These are phyloP conservation scores for Leptodermis oblonga DNA, from an alignment of 257 asterid species.

Conservation along the genomic window DNA sequence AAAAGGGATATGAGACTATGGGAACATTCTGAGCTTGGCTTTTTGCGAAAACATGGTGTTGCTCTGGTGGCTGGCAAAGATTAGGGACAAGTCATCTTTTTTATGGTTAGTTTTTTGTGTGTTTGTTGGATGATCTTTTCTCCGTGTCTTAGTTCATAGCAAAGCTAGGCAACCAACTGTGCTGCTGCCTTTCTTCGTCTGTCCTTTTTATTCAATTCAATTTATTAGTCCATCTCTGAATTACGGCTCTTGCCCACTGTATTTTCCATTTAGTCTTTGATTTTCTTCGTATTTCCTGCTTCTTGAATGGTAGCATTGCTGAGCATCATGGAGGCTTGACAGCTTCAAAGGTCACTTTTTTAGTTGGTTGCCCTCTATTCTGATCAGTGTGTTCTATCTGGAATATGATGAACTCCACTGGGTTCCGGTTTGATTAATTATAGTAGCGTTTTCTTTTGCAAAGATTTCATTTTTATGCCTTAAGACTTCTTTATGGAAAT, in stretches of 20 bases:
- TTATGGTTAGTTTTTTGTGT: constrained; percentile 34
- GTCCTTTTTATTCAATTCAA: constrained; percentile 21
- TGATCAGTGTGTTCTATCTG: not conserved
- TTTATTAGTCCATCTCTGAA: constrained; percentile 21
- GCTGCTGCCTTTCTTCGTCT: constrained; percentile 32
- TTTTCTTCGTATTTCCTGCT: constrained; percentile 15
- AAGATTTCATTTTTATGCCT: constrained; percentile 22
- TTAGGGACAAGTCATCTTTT: constrained; percentile 62
- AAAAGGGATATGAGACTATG: constrained; percentile 32
- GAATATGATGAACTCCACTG: constrained; percentile 8
- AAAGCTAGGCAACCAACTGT: constrained; percentile 14
- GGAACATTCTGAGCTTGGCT: constrained; percentile 64
- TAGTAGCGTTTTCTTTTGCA: constrained; percentile 9
- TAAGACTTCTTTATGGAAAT: constrained; percentile 17
- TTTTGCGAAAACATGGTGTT: constrained; percentile 71
- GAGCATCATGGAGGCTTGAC: constrained; percentile 16
- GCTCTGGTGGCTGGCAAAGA: constrained; percentile 69
- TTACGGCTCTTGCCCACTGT: constrained; percentile 17
- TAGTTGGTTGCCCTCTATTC: constrained; percentile 4
- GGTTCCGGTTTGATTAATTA: constrained; percentile 18
- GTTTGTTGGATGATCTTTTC: constrained; percentile 27
- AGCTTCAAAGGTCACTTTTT: constrained; percentile 30
- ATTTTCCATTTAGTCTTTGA: constrained; percentile 12
- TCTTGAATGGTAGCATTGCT: constrained; percentile 24
- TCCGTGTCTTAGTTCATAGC: not conserved